Evolutionary conservation across 2,329 filamentous ascomycete species (phyloP), one percentile per base, ranked within the genome.

Genomic region (Colletotrichum lentis): DNA sequence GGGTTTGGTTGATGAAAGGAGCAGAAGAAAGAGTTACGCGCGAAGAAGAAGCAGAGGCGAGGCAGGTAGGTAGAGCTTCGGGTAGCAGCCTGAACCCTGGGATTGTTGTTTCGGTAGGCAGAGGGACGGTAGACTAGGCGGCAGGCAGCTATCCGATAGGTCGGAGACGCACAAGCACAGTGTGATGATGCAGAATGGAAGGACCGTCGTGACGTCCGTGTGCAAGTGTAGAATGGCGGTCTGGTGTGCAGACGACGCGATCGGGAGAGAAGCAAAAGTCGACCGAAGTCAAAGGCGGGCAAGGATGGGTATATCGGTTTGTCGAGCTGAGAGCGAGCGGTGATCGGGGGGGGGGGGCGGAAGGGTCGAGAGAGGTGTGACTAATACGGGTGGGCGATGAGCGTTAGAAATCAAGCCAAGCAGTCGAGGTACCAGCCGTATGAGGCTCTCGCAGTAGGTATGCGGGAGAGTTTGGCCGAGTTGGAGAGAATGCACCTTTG

Each of bases 111-210:
- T 73, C 71, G 74, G 72, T 71, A 73, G 72, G 70, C 65, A 72
- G 27, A 31, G 62, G 70, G 55, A 71, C 46, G 14, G 46, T 67
- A 67, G 69, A 69, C 35, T 70, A 69, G 67, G 67, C 67, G 73
- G 74, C 69, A 74, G 72, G 75, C 69, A 74, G 72, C 72, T 78
- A 76, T 77, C 74, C 73, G 77, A 77, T 75, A 76, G 72, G 74
- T 71, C 52, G 58, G 50, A 39, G 31, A 44, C 50, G 65, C 62
- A 68, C 62, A 52, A 50, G 31, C 58, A 62, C 52, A 62, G 55
- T 31, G 27, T 31, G 57, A 58, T 20, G 67, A 62, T 67, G 46
- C 52, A 62, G 63, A 67, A 39, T 47, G 55, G 52, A 67, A 64
- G 63, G 63, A 49, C 63, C 67, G 58, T 66, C 53, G 58, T 47